Evolutionary conservation across 2,329 filamentous ascomycete species (phyloP), one percentile per base, ranked within the genome.

Genomic region (Coniochaeta pulveracea): DNA sequence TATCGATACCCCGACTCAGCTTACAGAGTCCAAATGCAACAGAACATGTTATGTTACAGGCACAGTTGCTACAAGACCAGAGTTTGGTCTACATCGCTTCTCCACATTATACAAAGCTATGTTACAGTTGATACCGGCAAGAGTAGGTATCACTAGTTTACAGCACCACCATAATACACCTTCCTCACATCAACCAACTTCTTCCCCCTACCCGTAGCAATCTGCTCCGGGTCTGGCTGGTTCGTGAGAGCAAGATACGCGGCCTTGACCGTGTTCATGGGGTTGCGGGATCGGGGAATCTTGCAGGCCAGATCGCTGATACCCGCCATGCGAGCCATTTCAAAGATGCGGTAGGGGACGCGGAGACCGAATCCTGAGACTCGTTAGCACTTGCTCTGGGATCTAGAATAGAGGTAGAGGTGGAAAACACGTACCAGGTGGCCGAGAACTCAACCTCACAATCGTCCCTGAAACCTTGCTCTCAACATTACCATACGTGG

Each of bases 181-280:
- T 91, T 95, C 47, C 91, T 70, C 43, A 89, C 85, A 64, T 98
- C 91, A 21, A 98, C 86, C 51, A 98, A 56, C 72, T 98, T 98
- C 72, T 84, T 89, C 40, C 91, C 89, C 43, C 88, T 66, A 34
- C 85, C 89, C 32, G 83, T 72, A 36, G 91, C 91, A 51, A 98
- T 80, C 52, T 89, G 78, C 55, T 96, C 85, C 19, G 91, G 91
- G 51, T 93, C 69, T 40, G 75, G 75, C 64, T 98, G 91, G 63
- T 68, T 81, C 56, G 75, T 72, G 41, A 98, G 66, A 5, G 88
- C 89, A 56, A 89, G 58, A 58, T 83, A 84, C 25, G 85, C 73
- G 10, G 91, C 91, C 64, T 95, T 95, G 61, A 94, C 82, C 12
- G 88, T 85, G 66, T 98, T 98, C 86, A 96, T 94, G 46, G 86